Base-by-base conservation (phyloP, 1,284 basidiomycete species). In the Rhodotorula sp. region DNA sequence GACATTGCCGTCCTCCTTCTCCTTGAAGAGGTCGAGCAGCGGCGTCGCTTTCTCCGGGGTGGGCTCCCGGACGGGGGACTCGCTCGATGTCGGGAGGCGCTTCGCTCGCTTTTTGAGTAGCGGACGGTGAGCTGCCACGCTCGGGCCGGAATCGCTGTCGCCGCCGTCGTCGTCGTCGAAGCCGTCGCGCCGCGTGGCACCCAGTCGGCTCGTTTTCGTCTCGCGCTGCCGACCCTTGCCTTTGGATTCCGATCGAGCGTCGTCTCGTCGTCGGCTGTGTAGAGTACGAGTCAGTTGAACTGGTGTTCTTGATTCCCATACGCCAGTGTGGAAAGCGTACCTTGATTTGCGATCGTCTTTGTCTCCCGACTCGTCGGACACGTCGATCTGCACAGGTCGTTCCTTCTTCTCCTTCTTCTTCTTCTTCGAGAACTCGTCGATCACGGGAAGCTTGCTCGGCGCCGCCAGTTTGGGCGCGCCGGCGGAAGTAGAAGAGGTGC, bases 121-220 rank as follows among this genome's bases (percentile, higher is more conserved):
- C 38, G 38, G 38, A 12, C 38, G 38, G 38, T 43, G 38, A 43
- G 38, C 38, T 12, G 38, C 38, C 14, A 43, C 38, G 38, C 38
- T 43, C 38, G 38, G 38, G 8, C 38, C 38, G 38, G 38, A 43
- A 10, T 43, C 38, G 8, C 38, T 43, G 38, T 43, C 56, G 56
- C 21, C 55, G 15, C 79, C 89, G 64, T 97, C 87, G 68, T 87
- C 87, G 19, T 90, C 86, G 43, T 34, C 62, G 28, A 57, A 43
- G 3, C 54, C 54, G 38, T 26, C 47, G 19, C 58, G 58, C 16
- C 58, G 43, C 38, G 34, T 19, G 12, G 14, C 21, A 4, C 34
- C 57, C 14, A 58, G 34, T 16, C 31, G 57, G 18, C 21, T 31
- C 57, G 31, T 12, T 58, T 58, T n/a, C 38, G 38, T 12, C 38